Base-by-base conservation (phyloP, 202 grass and related monocot species). In the Hordeum pubiflorum region DNA sequence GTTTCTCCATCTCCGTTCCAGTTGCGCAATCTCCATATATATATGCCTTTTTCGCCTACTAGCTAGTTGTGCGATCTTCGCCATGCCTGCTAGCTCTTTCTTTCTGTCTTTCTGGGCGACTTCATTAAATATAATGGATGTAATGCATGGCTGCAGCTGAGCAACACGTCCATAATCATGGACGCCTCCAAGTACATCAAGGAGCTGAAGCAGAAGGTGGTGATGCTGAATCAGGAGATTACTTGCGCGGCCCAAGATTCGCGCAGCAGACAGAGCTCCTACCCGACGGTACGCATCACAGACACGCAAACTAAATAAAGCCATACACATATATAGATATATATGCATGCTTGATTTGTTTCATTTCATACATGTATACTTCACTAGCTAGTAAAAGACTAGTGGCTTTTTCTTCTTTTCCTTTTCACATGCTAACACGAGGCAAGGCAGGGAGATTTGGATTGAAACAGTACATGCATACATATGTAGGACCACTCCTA, bases 141-240 rank as follows among this genome's bases (percentile, higher is more conserved):
- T 26, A 23, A 46, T 37, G 40, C 55, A 44, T 86, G 66, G 26
- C 23, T 23, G 69, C 88, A 99, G 96, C 4, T 99, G 57, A 96
- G 82, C 63, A 84, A 99, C 39, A 80, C 96, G 41, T 93, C 96
- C 3, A 99, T 99, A 72, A 88, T 99, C 66, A 66, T 99, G 81
- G 96, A 99, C 82, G 96, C 96, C 15, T 90, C 92, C 44, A 91
- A 84, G 22, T 99, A 99, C 80, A 99, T 99, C 87, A 88, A 87
- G 75, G 96, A 95, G 89, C 77, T 99, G 85, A 95, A 99, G 85
- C 90, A 95, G 80, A 99, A 99, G 75, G 87, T 96, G 22, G 84
- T 70, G 60, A 93, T 88, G 88, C 72, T 99, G 74, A 99, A 96
- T 48, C 87, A 93, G 64, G 96, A 99, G 75, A 89, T 91, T 31